These are phyloP conservation scores for Astragalus membranaceus DNA, from an alignment of 306 rosid genomes.

Conservation along the genomic window DNA sequence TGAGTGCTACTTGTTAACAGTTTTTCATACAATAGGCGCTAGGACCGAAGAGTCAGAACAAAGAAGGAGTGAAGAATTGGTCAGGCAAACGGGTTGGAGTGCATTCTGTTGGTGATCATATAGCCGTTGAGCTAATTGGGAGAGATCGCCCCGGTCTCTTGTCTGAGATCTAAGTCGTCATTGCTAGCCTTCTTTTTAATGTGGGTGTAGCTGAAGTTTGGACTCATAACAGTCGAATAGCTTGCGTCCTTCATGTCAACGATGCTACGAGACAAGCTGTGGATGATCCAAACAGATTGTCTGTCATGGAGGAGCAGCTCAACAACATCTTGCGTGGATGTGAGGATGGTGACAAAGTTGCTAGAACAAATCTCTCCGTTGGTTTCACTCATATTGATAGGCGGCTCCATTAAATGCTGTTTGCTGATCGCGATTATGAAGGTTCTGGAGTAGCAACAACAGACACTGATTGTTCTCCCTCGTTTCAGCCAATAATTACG, in stretches of 20 bases:
- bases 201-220: constrained; percentile 77
- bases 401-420: constrained; percentile 76
- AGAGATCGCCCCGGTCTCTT: constrained; percentile 77
- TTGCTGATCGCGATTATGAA: too few relatives aligned
- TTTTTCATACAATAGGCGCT: too few relatives aligned
- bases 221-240: too few relatives aligned
- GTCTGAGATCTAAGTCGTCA: constrained; percentile 76
- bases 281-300: constrained; percentile 49
- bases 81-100: too few relatives aligned
- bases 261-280: too few relatives aligned
- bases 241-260: too few relatives aligned
- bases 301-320: constrained; percentile 73
- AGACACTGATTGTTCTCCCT: too few relatives aligned
- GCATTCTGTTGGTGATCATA: constrained; percentile 61
- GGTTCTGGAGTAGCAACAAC: too few relatives aligned
- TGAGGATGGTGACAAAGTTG: constrained; percentile 56
- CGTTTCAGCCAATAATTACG: too few relatives aligned
- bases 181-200: constrained; percentile 56
- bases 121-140: constrained; percentile 66
- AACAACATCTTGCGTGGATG: constrained; percentile 61
- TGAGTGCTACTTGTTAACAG: too few relatives aligned
- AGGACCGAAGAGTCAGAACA: too few relatives aligned
- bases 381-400: constrained; percentile 72
- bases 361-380: constrained; percentile 59
- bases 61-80: too few relatives aligned